Evolutionary conservation across 1,284 basidiomycete species (phyloP).

Genomic region (Kalmanozyma brasiliensis): DNA sequence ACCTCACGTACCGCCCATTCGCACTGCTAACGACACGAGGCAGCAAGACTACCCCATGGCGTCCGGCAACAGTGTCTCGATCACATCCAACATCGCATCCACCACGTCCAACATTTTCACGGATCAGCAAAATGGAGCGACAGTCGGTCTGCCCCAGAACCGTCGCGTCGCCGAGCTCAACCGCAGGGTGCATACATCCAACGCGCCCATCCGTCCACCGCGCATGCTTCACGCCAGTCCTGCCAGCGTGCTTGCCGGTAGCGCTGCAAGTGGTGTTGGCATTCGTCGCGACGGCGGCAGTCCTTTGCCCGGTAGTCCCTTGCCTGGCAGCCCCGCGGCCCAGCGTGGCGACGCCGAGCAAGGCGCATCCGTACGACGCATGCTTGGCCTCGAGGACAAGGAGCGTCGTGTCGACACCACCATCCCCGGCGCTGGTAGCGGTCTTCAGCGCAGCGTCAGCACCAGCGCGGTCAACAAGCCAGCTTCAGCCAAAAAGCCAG

Average conservation of each 20-base stretch:
- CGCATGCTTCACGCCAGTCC: slow-evolving; percentile 40
- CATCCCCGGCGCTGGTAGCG: neutral
- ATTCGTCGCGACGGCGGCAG: slow-evolving; percentile 38
- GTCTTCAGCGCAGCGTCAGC: slow-evolving; percentile 48
- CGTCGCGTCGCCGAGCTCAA: slow-evolving; percentile 56
- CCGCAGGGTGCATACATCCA: slow-evolving; percentile 53
- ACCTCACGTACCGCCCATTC: slow-evolving; percentile 15
- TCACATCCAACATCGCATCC: slow-evolving; percentile 87
- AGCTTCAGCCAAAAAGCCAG: slow-evolving; percentile 82
- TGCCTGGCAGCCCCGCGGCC: slow-evolving; percentile 15
- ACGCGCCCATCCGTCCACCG: slow-evolving; percentile 16
- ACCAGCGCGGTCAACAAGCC: slow-evolving; percentile 35
- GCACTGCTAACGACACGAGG: slow-evolving; percentile 25
- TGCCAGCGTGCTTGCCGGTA: slow-evolving; percentile 42
- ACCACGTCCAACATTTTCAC: slow-evolving; percentile 76
- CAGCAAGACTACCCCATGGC: slow-evolving; percentile 59
- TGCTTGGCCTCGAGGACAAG: slow-evolving; percentile 51
- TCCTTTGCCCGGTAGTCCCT: slow-evolving; percentile 22
- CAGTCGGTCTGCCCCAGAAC: slow-evolving; percentile 48
- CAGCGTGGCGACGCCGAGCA: slow-evolving; percentile 19
- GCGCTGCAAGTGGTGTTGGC: slow-evolving; percentile 42
- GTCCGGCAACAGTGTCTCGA: slow-evolving; percentile 81
- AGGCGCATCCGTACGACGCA: slow-evolving; percentile 54
- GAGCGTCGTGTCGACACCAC: slow-evolving; percentile 2
- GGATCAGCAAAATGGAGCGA: slow-evolving; percentile 35